Percentiles rank a stretch among this genome's conserved stretches.
These are phyloP conservation scores for Gossypium longicalyx DNA, from an alignment of 345 rosid genomes.

Conservation along the genomic window DNA sequence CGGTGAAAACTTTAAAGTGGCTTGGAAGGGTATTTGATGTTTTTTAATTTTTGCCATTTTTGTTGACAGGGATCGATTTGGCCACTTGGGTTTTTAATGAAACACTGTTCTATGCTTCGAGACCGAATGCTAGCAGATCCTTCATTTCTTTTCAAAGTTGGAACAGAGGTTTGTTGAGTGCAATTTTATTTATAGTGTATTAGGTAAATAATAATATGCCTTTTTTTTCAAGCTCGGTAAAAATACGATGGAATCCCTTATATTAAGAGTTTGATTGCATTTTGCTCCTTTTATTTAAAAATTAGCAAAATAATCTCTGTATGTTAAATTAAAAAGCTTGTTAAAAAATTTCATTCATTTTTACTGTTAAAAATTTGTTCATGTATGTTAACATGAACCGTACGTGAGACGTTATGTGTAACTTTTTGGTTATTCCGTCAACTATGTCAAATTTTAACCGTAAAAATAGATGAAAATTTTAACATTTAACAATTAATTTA, in stretches of 20 bases:
- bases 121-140: conserved; percentile 92
- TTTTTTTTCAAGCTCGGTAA: background rate
- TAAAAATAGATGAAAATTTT: too few species aligned
- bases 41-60: background rate
- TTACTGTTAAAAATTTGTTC: too few species aligned
- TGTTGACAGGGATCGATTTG: conserved; percentile 52
- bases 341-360: too few species aligned
- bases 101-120: conserved; percentile 72
- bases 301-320: accelerated
- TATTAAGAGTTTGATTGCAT: too few species aligned
- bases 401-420: too few species aligned
- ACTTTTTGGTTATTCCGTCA: too few species aligned
- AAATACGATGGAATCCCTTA: background rate
- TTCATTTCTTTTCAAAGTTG: conserved; percentile 90
- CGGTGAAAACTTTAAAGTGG: too few species aligned
- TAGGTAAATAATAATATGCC: background rate
- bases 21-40: too few species aligned
- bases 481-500: too few species aligned
- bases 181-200: background rate
- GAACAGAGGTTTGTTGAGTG: conserved; percentile 72
- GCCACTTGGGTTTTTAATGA: conserved; percentile 78
- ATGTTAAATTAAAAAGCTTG: too few species aligned
- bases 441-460: accelerated
- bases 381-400: too few species aligned
- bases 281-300: too few species aligned